These are phyloP conservation scores for Capsicum baccatum DNA, from an alignment of 257 asterid genomes.

Conservation along the genomic window DNA sequence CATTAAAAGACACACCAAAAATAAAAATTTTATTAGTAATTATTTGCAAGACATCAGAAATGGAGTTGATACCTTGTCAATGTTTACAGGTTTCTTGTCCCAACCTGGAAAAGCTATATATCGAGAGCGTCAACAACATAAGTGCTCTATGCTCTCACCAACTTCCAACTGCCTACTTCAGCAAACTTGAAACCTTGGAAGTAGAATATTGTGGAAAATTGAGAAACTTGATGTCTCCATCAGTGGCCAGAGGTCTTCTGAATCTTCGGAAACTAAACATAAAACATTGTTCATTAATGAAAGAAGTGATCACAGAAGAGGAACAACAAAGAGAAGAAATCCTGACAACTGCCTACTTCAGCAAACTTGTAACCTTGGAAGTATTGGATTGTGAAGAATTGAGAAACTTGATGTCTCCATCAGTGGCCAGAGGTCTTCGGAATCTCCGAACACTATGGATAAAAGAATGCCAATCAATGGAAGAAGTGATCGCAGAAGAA, in stretches of 20 bases:
- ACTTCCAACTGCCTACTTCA: slow-evolving; percentile 6
- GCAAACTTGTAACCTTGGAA: not conserved
- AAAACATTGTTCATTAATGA: accelerated
- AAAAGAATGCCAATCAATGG: not conserved
- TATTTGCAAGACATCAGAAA: too few species aligned
- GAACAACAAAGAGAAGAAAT: not conserved
- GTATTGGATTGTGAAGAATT: accelerated
- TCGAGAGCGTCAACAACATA: not conserved
- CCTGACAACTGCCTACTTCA: not conserved
- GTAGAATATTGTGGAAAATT: accelerated
- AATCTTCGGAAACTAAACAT: accelerated
- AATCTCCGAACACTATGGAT: not conserved
- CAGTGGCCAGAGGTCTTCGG: not conserved
- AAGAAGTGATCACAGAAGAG: not conserved
- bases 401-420: slow-evolving; percentile 7
- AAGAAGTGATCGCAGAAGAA: not conserved
- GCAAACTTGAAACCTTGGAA: accelerated
- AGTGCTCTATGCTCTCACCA: not conserved
- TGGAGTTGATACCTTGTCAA: too few species aligned
- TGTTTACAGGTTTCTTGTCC: too few species aligned
- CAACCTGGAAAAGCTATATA: not conserved
- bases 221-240: slow-evolving; percentile 11
- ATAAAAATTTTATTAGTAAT: too few species aligned
- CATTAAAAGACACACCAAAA: too few species aligned
- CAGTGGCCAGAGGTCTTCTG: not conserved